phyloP scores from a whole-genome alignment of 2,329 filamentous ascomycete species.

The Diaporthe sp. region DNA sequence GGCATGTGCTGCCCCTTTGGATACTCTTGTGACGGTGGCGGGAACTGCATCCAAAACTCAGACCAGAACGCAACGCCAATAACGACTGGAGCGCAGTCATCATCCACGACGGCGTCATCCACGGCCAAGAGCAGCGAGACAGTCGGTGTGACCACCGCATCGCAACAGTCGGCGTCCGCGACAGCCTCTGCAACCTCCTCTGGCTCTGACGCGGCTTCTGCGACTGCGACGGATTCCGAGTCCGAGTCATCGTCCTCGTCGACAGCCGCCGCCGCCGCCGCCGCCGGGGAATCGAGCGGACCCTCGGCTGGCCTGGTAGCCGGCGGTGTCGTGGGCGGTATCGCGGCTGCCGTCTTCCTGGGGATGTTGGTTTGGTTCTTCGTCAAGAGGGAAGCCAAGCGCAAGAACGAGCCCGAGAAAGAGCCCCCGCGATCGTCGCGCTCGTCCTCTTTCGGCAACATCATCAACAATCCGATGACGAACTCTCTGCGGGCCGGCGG shows the following conservation, averaged over 20 bases:
- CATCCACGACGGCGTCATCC: constrained; percentile 45
- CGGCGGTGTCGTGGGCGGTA: constrained; percentile 61
- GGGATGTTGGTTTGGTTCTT: constrained; percentile 57
- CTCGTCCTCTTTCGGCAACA: constrained; percentile 60
- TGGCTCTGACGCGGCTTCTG: constrained; percentile 40
- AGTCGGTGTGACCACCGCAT: constrained; percentile 41
- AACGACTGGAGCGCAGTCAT: constrained; percentile 41
- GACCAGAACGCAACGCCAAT: constrained; percentile 60
- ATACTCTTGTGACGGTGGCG: constrained; percentile 69
- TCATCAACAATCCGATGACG: constrained; percentile 69
- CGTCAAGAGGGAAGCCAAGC: constrained; percentile 49
- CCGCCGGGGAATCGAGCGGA: constrained; percentile 43
- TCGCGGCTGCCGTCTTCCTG: constrained; percentile 56
- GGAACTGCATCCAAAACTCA: constrained; percentile 64
- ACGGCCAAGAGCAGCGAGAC: constrained; percentile 44
- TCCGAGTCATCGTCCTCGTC: constrained; percentile 44
- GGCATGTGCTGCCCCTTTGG: constrained; percentile 79
- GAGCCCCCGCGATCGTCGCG: constrained; percentile 44
- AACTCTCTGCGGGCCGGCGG: constrained; percentile 13
- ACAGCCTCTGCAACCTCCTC: constrained; percentile 44
- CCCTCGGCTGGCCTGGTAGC: constrained; percentile 59
- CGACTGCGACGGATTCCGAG: constrained; percentile 43
- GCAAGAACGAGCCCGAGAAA: constrained; percentile 41
- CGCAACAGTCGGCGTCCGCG: constrained; percentile 42
- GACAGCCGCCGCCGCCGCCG: constrained; percentile 43